phyloP scores from a whole-genome alignment of 768 basidiomycete genomes.

The Baorangia bicolor region DNA sequence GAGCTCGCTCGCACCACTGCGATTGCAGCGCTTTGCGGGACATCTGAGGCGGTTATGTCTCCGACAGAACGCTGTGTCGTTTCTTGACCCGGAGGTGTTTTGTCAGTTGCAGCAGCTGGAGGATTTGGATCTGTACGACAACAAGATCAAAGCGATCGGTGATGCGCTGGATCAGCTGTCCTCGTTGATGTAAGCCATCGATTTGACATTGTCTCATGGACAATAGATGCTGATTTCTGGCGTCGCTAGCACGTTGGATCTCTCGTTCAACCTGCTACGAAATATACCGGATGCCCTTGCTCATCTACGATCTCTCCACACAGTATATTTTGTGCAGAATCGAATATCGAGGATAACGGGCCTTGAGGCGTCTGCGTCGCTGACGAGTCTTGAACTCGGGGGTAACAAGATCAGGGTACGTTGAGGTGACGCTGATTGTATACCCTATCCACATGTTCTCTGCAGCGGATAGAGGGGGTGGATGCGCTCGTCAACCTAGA shows the following conservation, averaged over 20 bases:
- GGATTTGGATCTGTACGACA: constrained; percentile 95
- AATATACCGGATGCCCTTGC: constrained; percentile 62
- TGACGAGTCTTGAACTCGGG: constrained; percentile 88
- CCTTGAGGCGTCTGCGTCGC: constrained; percentile 52
- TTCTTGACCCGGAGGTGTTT: constrained; percentile 73
- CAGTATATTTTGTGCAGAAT: constrained; percentile 95
- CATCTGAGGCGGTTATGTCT: constrained; percentile 76
- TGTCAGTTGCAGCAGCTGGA: constrained; percentile 64
- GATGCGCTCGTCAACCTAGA: constrained; percentile 79
- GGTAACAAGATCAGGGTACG: constrained; percentile 89
- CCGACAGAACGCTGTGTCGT: constrained; percentile 79
- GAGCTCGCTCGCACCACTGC: constrained; percentile 62
- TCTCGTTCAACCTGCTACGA: constrained; percentile 92
- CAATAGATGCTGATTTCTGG: background rate
- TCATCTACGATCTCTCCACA: constrained; percentile 59
- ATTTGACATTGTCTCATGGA: background rate
- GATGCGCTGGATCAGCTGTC: constrained; percentile 58
- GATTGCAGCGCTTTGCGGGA: constrained; percentile 67
- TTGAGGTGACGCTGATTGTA: background rate
- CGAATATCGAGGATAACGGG: constrained; percentile 80
- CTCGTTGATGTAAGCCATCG: constrained; percentile 51
- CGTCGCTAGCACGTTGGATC: constrained; percentile 67
- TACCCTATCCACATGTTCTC: constrained; percentile 1
- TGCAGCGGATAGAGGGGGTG: constrained; percentile 83
- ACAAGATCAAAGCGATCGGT: constrained; percentile 77